Conservation (phyloP, 2,329 filamentous ascomycete genomes). For the Diaporthe vexans region DNA sequence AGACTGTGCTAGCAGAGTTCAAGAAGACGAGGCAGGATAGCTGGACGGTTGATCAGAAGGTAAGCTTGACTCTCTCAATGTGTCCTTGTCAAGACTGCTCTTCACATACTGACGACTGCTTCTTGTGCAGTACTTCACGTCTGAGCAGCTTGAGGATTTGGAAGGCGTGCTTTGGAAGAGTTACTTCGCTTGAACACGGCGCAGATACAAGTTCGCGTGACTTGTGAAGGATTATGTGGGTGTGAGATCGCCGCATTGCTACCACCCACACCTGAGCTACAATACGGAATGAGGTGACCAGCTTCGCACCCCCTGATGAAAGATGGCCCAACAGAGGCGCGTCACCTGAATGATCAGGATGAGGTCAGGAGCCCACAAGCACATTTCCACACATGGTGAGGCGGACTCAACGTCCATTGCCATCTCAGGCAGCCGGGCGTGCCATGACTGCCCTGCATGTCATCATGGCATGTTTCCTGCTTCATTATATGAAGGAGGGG, state of each 20-base stretch:
- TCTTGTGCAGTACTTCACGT: constrained; percentile 78
- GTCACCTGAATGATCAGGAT: not conserved
- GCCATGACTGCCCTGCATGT: constrained; percentile 7
- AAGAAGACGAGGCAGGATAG: constrained; percentile 99
- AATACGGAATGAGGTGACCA: not conserved
- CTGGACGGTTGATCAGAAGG: constrained; percentile 98
- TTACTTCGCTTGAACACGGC: constrained; percentile 84
- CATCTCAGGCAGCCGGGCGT: not conserved
- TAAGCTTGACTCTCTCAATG: constrained; percentile 59
- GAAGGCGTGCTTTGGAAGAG: constrained; percentile 99
- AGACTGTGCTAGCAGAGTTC: constrained; percentile 94
- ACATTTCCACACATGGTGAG: not conserved
- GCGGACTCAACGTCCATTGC: not conserved
- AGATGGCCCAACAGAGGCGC: not conserved
- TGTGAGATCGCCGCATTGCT: not conserved
- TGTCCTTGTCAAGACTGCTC: no score
- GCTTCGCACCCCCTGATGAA: not conserved
- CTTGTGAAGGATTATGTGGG: not conserved
- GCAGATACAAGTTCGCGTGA: no score
- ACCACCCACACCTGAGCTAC: not conserved
- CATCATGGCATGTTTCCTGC: constrained; percentile 5
- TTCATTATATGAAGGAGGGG: not conserved
- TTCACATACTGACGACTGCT: constrained; percentile 47
- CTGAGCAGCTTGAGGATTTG: constrained; percentile 93
- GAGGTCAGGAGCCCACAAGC: not conserved